A percentile compares a stretch with the other conserved stretches of the same genome.
phyloP scores from a whole-genome alignment of 495 filamentous ascomycete genomes.

The Pyrenula massariospora region DNA sequence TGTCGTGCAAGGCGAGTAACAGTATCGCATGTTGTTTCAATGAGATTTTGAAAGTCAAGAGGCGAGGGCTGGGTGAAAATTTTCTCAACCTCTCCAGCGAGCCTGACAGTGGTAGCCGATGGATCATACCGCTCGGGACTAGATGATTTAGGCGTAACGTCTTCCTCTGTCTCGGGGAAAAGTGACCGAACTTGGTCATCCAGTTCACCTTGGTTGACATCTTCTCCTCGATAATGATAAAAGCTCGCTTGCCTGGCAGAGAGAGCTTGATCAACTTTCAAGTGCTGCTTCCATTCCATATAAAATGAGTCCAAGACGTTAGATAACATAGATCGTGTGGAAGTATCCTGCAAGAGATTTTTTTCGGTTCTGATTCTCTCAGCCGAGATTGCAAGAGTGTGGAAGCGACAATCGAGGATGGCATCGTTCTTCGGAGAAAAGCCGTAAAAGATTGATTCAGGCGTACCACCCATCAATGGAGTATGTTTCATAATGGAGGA shows the following conservation, averaged over 20 bases:
- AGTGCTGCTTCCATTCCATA: conserved; percentile 60
- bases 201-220: conserved; percentile 52
- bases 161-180: background rate
- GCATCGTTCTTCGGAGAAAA: background rate
- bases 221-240: conserved; percentile 75
- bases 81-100: background rate
- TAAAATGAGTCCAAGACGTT: conserved; percentile 60
- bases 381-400: background rate
- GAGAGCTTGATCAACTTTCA: conserved; percentile 60
- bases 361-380: background rate
- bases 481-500: conserved; percentile 35
- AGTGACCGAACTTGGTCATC: background rate
- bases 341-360: background rate
- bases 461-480: conserved; percentile 51
- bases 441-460: background rate
- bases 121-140: background rate
- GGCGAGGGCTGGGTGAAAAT: background rate
- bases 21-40: background rate
- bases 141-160: background rate
- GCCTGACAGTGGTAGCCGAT: background rate
- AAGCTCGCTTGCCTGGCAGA: conserved; percentile 58
- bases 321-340: conserved; percentile 3
- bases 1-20: background rate
- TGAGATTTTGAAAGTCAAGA: background rate
- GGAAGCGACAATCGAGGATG: background rate